phyloP scores from a whole-genome alignment of 2,329 filamentous ascomycete genomes.

The Sarocladium strictum region DNA sequence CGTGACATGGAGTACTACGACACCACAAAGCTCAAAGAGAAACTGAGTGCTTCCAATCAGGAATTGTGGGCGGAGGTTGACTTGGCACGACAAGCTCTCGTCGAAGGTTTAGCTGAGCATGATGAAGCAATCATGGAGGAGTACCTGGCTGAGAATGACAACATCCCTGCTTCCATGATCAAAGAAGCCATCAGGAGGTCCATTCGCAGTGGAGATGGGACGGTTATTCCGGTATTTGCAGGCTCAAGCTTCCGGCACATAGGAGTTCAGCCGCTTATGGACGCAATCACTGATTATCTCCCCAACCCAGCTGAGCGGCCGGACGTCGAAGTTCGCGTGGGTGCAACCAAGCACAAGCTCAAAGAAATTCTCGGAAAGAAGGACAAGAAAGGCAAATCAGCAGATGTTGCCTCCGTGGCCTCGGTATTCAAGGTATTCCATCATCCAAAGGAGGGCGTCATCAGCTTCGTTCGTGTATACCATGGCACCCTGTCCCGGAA shows the following conservation, averaged over 20 bases:
- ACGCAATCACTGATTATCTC: conserved; percentile 81
- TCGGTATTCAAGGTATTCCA: conserved; percentile 94
- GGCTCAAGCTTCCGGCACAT: conserved; percentile 92
- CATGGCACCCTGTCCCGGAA: conserved; percentile 73
- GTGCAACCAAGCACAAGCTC: conserved; percentile 36
- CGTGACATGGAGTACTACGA: conserved; percentile 31
- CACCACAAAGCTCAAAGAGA: conserved; percentile 24
- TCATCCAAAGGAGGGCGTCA: conserved; percentile 75
- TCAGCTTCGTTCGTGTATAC: conserved; percentile 91
- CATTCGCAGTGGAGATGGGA: conserved; percentile 61
- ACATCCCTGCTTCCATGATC: conserved; percentile 64
- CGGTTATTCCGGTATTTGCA: conserved; percentile 80
- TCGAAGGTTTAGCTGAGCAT: conserved; percentile 82
- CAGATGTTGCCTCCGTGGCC: conserved; percentile 41
- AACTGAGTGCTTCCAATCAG: conserved; percentile 39
- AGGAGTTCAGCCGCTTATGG: conserved; percentile 84
- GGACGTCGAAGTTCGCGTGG: conserved; percentile 70
- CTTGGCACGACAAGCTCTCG: conserved; percentile 67
- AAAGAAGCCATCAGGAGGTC: conserved; percentile 68
- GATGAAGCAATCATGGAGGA: conserved; percentile 82
- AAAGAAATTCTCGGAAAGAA: conserved; percentile 31
- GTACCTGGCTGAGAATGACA: conserved; percentile 72
- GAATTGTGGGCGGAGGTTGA: conserved; percentile 62
- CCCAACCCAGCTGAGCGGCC: conserved; percentile 77
- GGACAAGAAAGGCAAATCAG: conserved; percentile 28